Evolutionary conservation across 2,329 filamentous ascomycete species (phyloP).

Genomic region (Pseudocercospora crystallina): DNA sequence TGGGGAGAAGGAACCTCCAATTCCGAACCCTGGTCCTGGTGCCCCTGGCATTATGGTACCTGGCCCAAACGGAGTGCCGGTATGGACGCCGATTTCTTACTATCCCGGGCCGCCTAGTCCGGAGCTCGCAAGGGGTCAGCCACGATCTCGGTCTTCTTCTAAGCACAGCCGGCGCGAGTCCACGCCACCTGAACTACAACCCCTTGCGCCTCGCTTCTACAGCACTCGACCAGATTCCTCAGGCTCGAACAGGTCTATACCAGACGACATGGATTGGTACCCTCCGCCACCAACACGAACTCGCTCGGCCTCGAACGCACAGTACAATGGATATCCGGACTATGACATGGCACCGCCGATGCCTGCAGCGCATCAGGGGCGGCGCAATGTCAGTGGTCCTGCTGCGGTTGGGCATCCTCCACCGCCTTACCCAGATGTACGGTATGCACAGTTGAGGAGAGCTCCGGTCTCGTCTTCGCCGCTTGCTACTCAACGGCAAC

Average conservation of each 20-base stretch:
- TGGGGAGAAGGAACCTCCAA: constrained; percentile 23
- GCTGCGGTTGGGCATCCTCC: constrained; percentile 18
- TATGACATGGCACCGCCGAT: constrained; percentile 36
- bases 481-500: constrained; percentile 17
- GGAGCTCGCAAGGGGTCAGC: constrained; percentile 10
- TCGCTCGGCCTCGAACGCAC: constrained; percentile 40
- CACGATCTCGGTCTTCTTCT: constrained; percentile 18
- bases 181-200: constrained; percentile 31
- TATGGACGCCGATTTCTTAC: constrained; percentile 40
- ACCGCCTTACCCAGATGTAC: constrained; percentile 27
- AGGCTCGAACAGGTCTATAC: constrained; percentile 43
- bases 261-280: constrained; percentile 47
- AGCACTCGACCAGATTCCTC: constrained; percentile 38
- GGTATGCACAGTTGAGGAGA: constrained; percentile 33
- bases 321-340: constrained; percentile 34
- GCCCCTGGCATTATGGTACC: constrained; percentile 37
- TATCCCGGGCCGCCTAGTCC: constrained; percentile 29
- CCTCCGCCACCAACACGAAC: constrained; percentile 36
- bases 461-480: constrained; percentile 27
- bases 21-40: constrained; percentile 2
- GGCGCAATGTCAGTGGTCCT: constrained; percentile 37
- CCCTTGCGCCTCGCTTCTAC: constrained; percentile 28
- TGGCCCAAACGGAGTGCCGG: constrained; percentile 48
- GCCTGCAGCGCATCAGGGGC: constrained; percentile 35
- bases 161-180: constrained; percentile 32